A percentile compares a stretch with the other conserved stretches of the same genome.
Evolutionary conservation across 345 rosid species (phyloP).

Genomic region (Gossypium thurberi): DNA sequence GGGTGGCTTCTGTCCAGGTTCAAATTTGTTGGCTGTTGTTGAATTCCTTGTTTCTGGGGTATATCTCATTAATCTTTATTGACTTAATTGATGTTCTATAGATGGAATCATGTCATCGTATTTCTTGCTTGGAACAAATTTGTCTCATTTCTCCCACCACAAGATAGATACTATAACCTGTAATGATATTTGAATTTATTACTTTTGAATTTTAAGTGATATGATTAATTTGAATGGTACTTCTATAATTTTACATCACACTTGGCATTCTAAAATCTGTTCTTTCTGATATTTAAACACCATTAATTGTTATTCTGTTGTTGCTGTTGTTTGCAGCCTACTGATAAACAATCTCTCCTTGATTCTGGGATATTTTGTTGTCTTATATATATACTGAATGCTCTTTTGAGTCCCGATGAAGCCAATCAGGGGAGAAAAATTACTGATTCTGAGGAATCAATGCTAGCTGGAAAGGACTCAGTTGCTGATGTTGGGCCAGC

Average conservation of each 20-base stretch:
- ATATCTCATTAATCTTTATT: constrained; percentile 25
- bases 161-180: not conserved
- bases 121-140: constrained; percentile 4
- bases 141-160: not conserved
- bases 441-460: constrained; percentile 28
- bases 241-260: not conserved
- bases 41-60: constrained; percentile 97
- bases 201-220: not conserved
- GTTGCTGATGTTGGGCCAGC: constrained; percentile 33
- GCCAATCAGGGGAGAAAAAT: constrained; percentile 25
- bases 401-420: constrained; percentile 59
- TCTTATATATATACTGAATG: constrained; percentile 75
- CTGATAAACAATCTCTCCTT: constrained; percentile 91
- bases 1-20: constrained; percentile 87
- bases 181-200: not conserved
- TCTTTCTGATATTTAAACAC: constrained; percentile 1
- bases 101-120: not conserved
- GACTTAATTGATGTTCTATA: not conserved
- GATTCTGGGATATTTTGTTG: constrained; percentile 99
- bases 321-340: constrained; percentile 54
- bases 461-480: constrained; percentile 35
- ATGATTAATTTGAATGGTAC: not conserved
- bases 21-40: constrained; percentile 81
- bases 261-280: not conserved
- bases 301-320: not conserved